A percentile compares a stretch with the other conserved stretches of the same genome.
These are phyloP conservation scores for Hirschioporus abietinus DNA, from an alignment of 768 basidiomycete genomes.

Conservation along the genomic window DNA sequence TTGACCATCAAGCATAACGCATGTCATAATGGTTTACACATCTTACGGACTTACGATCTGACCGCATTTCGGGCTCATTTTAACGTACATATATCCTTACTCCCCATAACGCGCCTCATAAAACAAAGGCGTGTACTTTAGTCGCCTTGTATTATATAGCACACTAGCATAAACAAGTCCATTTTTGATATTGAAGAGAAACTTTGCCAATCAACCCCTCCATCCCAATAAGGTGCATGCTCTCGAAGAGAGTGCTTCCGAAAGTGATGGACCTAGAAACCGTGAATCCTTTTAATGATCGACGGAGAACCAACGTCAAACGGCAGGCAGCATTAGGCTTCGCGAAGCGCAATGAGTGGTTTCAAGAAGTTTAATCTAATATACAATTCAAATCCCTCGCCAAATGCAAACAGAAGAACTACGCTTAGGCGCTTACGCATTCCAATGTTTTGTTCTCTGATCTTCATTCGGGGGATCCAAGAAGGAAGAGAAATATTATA, in stretches of 20 bases:
- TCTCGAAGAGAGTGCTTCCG: background rate
- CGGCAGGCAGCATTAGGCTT: background rate
- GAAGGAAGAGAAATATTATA: conserved; percentile 1
- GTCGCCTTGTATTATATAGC: background rate
- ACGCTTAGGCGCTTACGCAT: background rate
- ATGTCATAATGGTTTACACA: conserved; percentile 14
- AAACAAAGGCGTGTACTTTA: background rate
- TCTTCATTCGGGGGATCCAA: background rate
- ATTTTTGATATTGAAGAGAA: background rate
- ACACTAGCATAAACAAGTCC: background rate
- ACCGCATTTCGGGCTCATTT: background rate
- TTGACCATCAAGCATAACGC: conserved; percentile 12
- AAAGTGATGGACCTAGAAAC: background rate
- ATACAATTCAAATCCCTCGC: no score
- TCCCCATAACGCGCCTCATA: background rate
- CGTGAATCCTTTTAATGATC: background rate
- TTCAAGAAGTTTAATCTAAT: background rate
- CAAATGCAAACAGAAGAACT: background rate
- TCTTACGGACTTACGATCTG: background rate
- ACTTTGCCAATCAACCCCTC: no score
- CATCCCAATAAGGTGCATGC: no score
- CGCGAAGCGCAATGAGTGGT: background rate
- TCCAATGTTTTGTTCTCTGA: no score
- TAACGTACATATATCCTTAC: background rate
- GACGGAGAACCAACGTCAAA: background rate